Percentiles rank a stretch among this genome's conserved stretches.
Evolutionary conservation across 2,329 filamentous ascomycete genomes (phyloP).

Genomic region (Hansfordia pulvinata): DNA sequence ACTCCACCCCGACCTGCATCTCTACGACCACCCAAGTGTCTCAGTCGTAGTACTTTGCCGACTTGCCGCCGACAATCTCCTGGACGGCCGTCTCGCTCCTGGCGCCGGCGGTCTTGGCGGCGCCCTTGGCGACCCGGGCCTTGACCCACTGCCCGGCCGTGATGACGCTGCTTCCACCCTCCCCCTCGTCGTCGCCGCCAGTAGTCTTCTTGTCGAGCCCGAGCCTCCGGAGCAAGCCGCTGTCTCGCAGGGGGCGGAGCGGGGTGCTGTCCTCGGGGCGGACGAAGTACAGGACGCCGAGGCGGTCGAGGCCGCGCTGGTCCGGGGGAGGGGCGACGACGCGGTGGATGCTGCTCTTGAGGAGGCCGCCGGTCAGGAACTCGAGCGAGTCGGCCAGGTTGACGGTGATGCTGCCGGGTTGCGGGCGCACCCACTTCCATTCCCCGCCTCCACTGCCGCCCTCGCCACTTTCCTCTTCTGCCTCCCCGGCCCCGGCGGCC

Average conservation of each 20-base stretch:
- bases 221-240: constrained; percentile 17
- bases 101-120: constrained; percentile 8
- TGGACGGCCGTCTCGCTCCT: constrained; percentile 14
- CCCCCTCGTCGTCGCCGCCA: constrained; percentile 11
- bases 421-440: constrained; percentile 36
- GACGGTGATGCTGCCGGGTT: constrained; percentile 34
- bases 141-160: constrained; percentile 22
- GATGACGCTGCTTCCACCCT: too few relatives aligned
- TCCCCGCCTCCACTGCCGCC: too few relatives aligned
- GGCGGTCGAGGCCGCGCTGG: constrained; percentile 27
- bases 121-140: constrained; percentile 13
- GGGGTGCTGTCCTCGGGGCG: constrained; percentile 20
- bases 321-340: constrained; percentile 27
- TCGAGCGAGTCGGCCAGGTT: constrained; percentile 36
- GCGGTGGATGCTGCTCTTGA: constrained; percentile 29
- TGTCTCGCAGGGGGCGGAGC: constrained; percentile 16
- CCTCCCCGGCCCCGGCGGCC: too few relatives aligned
- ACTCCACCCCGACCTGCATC: too few relatives aligned
- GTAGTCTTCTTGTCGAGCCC: constrained; percentile 15
- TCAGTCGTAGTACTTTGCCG: constrained; percentile 20
- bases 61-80: constrained; percentile 17
- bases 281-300: constrained; percentile 31
- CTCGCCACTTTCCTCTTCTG: too few relatives aligned
- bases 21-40: too few relatives aligned
- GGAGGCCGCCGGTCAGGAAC: constrained; percentile 29